Evolutionary conservation across 805 yeast species (phyloP), one percentile per base, ranked within the genome.

Genomic region (Candida adriatica): DNA sequence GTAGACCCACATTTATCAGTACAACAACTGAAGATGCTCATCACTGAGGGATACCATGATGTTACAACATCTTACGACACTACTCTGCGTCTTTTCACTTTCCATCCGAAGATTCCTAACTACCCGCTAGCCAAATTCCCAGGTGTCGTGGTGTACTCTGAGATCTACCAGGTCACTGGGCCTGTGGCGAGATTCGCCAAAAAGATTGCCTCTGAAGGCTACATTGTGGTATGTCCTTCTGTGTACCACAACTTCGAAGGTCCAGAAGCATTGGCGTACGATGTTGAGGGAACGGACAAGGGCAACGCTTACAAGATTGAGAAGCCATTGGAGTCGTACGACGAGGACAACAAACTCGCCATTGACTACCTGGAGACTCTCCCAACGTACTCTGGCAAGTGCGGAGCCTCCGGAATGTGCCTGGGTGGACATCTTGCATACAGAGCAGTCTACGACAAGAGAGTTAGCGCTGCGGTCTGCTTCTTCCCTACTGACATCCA

Each of bases 321-420:
- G 41, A 82, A 82, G 52, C 81, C 81, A 15, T 49, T 82, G 35
- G 68, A 62, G 41, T 76, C 86, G 4, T 83, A 83, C 50, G 92
- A 82, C 47, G 90, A 81, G 48, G 94, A 82, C 55, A 74, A 69
- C 49, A 65, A 56, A 30, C 56, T 80, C 34, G 66, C 82, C 13
- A 66, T 81, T 46, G 85, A 80, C 49, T 74, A 79, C 48, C 62
- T 82, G 35, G 55, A 55, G 29, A 45, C 68, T 2, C 62, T 82
- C 41, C 60, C 66, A 1, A 79, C 85, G 8, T 81, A 81, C 52
- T 75, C 70, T 41, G 88, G 88, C 25, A 71, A 67, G 36, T 70
- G 80, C 43, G 92, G 92, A 22, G 79, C 87, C 27, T 80, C 90
- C 3, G 94, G 92, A 13, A 83, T 83, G 92, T 83, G 94, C 53